Evolutionary conservation across 2,329 filamentous ascomycete species (phyloP).

Genomic region (Fusarium sp.): DNA sequence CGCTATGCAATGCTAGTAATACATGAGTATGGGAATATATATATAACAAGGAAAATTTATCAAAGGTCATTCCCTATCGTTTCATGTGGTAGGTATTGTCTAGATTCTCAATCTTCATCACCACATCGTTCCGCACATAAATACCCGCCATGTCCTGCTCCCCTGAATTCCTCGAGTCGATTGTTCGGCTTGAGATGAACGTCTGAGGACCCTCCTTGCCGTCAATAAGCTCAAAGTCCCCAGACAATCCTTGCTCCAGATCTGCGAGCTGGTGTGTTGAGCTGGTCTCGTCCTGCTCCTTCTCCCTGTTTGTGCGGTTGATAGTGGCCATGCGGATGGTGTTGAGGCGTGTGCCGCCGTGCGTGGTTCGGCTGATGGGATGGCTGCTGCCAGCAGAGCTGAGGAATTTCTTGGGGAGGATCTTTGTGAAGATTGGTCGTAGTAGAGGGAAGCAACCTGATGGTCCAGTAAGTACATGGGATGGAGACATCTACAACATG

Average conservation of each 20-base stretch:
- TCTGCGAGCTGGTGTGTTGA: conserved; percentile 38
- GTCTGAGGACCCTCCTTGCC: conserved; percentile 22
- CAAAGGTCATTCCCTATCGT: conserved; percentile 8
- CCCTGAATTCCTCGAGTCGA: conserved; percentile 1
- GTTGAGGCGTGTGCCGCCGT: neutral
- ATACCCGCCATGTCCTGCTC: conserved; percentile 23
- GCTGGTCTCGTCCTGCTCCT: conserved; percentile 36
- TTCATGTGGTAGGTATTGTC: conserved; percentile 15
- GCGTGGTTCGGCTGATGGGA: conserved; percentile 30
- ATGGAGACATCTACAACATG: no score
- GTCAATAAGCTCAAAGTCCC: conserved; percentile 25
- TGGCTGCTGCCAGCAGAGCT: conserved; percentile 37
- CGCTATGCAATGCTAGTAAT: no score
- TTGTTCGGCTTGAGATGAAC: conserved; percentile 19
- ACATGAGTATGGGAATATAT: neutral
- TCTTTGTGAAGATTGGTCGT: conserved; percentile 36
- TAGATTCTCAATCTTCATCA: conserved; percentile 25
- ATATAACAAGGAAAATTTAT: neutral
- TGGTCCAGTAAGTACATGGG: neutral
- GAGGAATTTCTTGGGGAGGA: conserved; percentile 38
- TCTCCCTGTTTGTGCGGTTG: conserved; percentile 35
- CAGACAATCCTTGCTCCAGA: conserved; percentile 18
- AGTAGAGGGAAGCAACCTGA: conserved; percentile 38
- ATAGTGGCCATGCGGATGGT: conserved; percentile 31
- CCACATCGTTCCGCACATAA: conserved; percentile 34